Percentiles rank a stretch among this genome's conserved stretches.
Evolutionary conservation across 192 early-diverging fungal species (phyloP).

Genomic region (Coemansia sp.): DNA sequence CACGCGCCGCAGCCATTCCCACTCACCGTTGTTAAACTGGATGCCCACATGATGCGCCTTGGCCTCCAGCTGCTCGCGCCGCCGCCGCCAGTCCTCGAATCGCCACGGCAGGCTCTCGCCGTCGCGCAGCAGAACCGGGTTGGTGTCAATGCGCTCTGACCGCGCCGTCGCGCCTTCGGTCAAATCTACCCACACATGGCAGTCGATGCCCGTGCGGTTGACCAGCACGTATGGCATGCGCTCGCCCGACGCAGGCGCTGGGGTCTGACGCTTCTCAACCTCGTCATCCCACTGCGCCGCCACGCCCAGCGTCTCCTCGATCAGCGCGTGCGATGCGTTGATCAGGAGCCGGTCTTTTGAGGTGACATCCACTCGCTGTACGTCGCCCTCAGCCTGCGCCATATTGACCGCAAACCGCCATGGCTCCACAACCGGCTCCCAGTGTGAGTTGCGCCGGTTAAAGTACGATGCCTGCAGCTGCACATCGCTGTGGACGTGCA

Average conservation of each 20-base stretch:
- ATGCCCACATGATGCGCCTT: slow-evolving; percentile 76
- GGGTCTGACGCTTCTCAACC: slow-evolving; percentile 3
- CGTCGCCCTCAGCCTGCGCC: slow-evolving; percentile 6
- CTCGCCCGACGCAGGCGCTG: slow-evolving; percentile 27
- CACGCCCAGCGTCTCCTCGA: slow-evolving; percentile 63
- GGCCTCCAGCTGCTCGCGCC: slow-evolving; percentile 70
- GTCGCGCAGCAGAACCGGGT: slow-evolving; percentile 63
- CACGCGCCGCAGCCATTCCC: slow-evolving; percentile 90
- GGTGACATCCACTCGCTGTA: slow-evolving; percentile 59
- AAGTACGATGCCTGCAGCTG: slow-evolving; percentile 84
- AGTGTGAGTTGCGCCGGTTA: slow-evolving; percentile 96
- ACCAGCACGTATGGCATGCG: slow-evolving; percentile 76
- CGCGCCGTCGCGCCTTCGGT: slow-evolving; percentile 23
- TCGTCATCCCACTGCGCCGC: slow-evolving; percentile 54
- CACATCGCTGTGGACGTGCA: slow-evolving; percentile 66
- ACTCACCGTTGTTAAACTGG: slow-evolving; percentile 76
- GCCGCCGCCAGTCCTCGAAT: slow-evolving; percentile 94
- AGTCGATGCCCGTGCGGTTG: slow-evolving; percentile 88
- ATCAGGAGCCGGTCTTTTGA: slow-evolving; percentile 74
- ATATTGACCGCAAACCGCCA: slow-evolving; percentile 69
- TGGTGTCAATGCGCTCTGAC: slow-evolving; percentile 57
- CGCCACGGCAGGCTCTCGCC: slow-evolving; percentile 81
- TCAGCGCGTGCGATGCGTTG: slow-evolving; percentile 80
- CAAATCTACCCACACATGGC: slow-evolving; percentile 83
- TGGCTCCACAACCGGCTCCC: slow-evolving; percentile 95